Conservation (phyloP, 257 asterid species). For the Solanum appendiculatum region DNA sequence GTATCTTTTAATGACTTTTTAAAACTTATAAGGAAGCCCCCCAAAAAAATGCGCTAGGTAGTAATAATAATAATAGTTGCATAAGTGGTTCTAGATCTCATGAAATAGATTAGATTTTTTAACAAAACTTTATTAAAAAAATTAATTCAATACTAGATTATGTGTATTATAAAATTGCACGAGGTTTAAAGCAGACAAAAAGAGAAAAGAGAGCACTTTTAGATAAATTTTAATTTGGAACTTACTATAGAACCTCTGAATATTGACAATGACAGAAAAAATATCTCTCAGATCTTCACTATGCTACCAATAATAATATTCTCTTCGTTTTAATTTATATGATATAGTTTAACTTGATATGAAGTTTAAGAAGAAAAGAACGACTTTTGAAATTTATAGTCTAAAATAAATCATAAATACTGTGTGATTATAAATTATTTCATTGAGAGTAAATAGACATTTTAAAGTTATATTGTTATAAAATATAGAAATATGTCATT, state of each 20-base stretch:
- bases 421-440: neutral
- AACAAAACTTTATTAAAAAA: neutral
- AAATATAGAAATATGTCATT: too few species aligned
- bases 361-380: neutral
- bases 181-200: neutral
- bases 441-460: neutral
- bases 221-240: neutral
- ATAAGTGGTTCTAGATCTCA: neutral
- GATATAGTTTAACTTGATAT: accelerated
- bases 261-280: neutral
- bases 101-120: neutral
- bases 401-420: neutral
- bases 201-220: neutral
- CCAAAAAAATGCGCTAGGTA: neutral
- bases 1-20: too few species aligned
- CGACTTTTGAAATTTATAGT: neutral
- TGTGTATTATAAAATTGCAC: neutral
- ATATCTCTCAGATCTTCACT: neutral
- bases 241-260: neutral
- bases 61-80: neutral
- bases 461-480: neutral
- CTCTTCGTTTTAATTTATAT: neutral
- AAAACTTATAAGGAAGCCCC: neutral
- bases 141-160: neutral
- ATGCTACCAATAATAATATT: neutral